A percentile compares a stretch with the other conserved stretches of the same genome.
Evolutionary conservation across 1,284 basidiomycete genomes (phyloP).

Genomic region (Boletus subluridellus): DNA sequence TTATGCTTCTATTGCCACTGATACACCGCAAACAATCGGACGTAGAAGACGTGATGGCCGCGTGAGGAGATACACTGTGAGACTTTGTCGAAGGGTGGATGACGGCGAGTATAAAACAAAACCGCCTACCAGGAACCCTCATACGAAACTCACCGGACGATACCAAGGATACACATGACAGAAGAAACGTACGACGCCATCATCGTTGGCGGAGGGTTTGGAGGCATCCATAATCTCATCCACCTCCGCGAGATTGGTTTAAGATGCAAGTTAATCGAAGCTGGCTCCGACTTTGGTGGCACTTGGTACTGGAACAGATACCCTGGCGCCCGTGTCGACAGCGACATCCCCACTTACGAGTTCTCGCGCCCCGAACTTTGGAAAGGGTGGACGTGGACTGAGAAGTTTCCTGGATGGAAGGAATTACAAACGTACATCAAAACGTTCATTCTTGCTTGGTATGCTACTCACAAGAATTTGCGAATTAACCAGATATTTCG

Average conservation of each 20-base stretch:
- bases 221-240: slow-evolving; percentile 18
- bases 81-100: background rate
- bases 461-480: background rate
- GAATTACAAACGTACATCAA: slow-evolving; percentile 11
- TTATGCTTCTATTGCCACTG: background rate
- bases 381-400: slow-evolving; percentile 20
- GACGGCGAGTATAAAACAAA: background rate
- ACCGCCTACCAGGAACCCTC: background rate
- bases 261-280: slow-evolving; percentile 19
- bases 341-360: slow-evolving; percentile 17
- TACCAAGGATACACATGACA: background rate
- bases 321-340: slow-evolving; percentile 21
- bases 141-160: background rate
- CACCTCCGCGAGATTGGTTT: slow-evolving; percentile 13
- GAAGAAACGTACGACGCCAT: slow-evolving; percentile 20
- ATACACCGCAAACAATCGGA: background rate
- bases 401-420: slow-evolving; percentile 18
- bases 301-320: slow-evolving; percentile 23
- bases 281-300: slow-evolving; percentile 18
- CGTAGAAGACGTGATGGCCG: background rate
- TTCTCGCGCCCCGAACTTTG: slow-evolving; percentile 18
- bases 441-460: background rate
- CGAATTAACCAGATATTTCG: slow-evolving; percentile 11
- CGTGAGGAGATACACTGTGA: background rate
- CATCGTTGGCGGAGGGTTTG: slow-evolving; percentile 21